Base-by-base conservation (phyloP, 495 filamentous ascomycete species). In the Penicillium waksmanii region DNA sequence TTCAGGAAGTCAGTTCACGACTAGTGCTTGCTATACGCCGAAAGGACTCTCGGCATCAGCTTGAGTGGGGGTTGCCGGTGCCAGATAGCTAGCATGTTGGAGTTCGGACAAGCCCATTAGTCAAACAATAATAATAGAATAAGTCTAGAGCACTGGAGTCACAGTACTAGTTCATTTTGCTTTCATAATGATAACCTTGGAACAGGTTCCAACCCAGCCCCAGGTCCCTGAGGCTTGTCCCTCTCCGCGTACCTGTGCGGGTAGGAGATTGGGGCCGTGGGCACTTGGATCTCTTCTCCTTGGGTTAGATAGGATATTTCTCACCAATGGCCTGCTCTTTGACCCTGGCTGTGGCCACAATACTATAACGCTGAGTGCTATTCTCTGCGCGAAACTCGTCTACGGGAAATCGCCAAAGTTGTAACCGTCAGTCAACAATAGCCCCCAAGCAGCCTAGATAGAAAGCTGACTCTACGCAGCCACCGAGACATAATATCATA, bases 231-330 rank as follows among this genome's bases (percentile, higher is more conserved):
- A 19, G 25, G 38, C 53, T 42, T 35, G n/a, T 35, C 38, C 51
- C 25, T 51, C 46, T 36, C 33, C 36, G 42, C 34, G 51, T 63
- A 55, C 51, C 56, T 63, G 61, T 63, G 47, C 61, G 61, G 61
- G 61, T 63, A 56, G 61, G 27, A 63, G 61, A 63, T 63, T 52
- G 58, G 51, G 19, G 17, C 44, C 33, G 9, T 33, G 38, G 40
- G 27, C 27, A 13, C 19, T 38, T 23, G 44, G 44, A 23, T 48
- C 17, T 48, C 10, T 19, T 15, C 17, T 19, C 17, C 12, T 19
- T 50, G 12, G 23, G 23, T n/a, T 50, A 50, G 18, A 19, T 48
- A 19, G 27, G 27, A 31, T 31, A 31, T 31, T 5, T 31, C 27
- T 31, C 27, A 31, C 27, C 27, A 31, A 31, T 31, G 27, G 27